Percentiles rank a stretch among this genome's conserved stretches.
Evolutionary conservation across 1,284 basidiomycete genomes (phyloP).

Genomic region (Ceratobasidium sp.): DNA sequence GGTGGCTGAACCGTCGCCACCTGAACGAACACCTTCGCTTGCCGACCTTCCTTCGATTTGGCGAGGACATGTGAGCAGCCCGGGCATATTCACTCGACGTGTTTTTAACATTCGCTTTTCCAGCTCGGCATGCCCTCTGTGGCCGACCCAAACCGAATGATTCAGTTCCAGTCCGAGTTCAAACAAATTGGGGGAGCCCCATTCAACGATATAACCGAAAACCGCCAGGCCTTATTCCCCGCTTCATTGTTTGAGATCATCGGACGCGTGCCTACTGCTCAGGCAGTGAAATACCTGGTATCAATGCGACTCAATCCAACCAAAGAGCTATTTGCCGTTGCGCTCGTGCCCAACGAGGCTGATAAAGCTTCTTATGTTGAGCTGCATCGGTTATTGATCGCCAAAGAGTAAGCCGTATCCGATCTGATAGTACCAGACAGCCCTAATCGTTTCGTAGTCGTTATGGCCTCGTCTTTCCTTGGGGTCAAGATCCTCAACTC

Average conservation of each 20-base stretch:
- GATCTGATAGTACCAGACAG: conserved; percentile 30
- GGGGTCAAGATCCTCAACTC: conserved; percentile 75
- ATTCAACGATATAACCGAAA: conserved; percentile 22
- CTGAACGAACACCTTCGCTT: conserved; percentile 3
- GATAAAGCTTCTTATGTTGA: conserved; percentile 63
- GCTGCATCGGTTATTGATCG: conserved; percentile 71
- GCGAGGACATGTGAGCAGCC: conserved; percentile 67
- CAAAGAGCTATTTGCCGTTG: conserved; percentile 81
- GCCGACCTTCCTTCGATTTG: conserved; percentile 63
- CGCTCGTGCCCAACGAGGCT: conserved; percentile 64
- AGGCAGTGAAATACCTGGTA: conserved; percentile 74
- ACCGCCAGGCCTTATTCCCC: conserved; percentile 70
- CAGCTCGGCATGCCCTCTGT: conserved; percentile 72
- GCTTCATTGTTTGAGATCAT: conserved; percentile 64
- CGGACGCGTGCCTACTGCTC: conserved; percentile 79
- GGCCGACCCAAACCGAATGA: conserved; percentile 21
- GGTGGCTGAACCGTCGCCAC: conserved; percentile 59
- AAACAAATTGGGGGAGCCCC: conserved; percentile 36
- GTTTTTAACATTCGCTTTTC: conserved; percentile 1
- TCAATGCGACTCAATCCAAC: conserved; percentile 74
- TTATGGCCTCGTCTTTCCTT: conserved; percentile 85
- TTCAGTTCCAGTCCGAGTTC: conserved; percentile 37
- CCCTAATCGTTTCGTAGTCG: conserved; percentile 60
- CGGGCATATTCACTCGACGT: neutral
- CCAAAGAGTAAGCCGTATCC: conserved; percentile 68